These are phyloP conservation scores for Apiotrichum akiyoshidainum DNA, from an alignment of 1,284 basidiomycete genomes.

Conservation along the genomic window DNA sequence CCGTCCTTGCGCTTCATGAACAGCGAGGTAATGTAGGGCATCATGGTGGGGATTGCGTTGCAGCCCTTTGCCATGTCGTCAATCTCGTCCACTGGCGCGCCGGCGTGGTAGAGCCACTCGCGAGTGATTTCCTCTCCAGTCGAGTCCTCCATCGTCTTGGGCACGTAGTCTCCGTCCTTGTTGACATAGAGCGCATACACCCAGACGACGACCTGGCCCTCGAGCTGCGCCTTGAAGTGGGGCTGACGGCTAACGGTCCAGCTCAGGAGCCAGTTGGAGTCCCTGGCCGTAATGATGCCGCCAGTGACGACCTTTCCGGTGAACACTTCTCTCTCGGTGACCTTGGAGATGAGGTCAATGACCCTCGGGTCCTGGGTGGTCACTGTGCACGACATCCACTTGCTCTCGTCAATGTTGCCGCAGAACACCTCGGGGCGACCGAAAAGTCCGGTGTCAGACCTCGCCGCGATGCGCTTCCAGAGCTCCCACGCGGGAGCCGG, in stretches of 20 bases:
- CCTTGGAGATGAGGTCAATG: constrained; percentile 1
- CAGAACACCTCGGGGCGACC: constrained; percentile 6
- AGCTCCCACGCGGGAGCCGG: constrained; percentile 8
- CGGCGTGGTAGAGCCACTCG: constrained; percentile 7
- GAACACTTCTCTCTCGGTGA: not conserved
- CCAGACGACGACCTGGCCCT: not conserved
- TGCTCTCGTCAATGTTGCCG: constrained; percentile 2
- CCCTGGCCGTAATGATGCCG: constrained; percentile 4
- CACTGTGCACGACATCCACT: constrained; percentile 1
- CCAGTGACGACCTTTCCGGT: constrained; percentile 3
- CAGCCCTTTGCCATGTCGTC: not conserved
- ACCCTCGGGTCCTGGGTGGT: constrained; percentile 3
- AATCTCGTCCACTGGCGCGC: not conserved
- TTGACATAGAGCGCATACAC: constrained; percentile 2
- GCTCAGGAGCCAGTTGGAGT: constrained; percentile 1
- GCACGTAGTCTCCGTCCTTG: not conserved
- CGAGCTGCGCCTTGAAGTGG: constrained; percentile 1
- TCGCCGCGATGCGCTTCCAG: constrained; percentile 4
- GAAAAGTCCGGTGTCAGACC: not conserved
- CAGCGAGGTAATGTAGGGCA: constrained; percentile 5
- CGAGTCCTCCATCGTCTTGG: constrained; percentile 3
- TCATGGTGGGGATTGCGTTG: constrained; percentile 1
- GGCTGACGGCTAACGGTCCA: constrained; percentile 7
- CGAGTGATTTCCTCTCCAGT: constrained; percentile 5
- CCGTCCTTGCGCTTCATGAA: constrained; percentile 4